Evolutionary conservation across 495 filamentous ascomycete species (phyloP), one percentile per base, ranked within the genome.

Genomic region (Glutinoglossum americanum): DNA sequence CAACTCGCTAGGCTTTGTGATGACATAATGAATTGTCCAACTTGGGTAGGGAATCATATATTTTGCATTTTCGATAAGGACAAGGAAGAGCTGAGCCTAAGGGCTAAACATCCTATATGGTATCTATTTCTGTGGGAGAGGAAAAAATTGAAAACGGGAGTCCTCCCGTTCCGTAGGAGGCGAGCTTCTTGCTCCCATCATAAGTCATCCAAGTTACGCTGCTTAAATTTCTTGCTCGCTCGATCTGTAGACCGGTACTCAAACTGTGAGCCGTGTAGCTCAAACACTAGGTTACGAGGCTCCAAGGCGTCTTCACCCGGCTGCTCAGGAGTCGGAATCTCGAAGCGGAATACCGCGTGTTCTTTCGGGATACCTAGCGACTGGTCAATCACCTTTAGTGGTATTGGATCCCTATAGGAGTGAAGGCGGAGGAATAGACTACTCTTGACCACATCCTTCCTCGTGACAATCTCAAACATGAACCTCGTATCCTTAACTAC

Each of bases 211-310:
- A 82, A 69, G 59, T 82, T 84, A 62, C 82, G 81, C 63, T 71
- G 71, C 69, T 92, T 94, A 69, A 94, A 90, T 69, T 96, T 95
- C 72, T 83, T 90, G 61, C 83, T 89, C 32, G 84, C 87, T 37
- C 92, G 73, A 64, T 96, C 89, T 7, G 84, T 81, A 10, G 90
- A 80, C 30, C 87, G 76, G 62, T 80, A 82, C 73, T 84, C 75
- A 64, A 97, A 92, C 62, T 90, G 85, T 59, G 83, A 83, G 17
- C 92, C 92, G 62, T 89, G 82, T 0, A 97, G 71, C 68, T 97
- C 89, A 62, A 96, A 94, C 3, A 83, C 74, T 63, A 97, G 68
- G 63, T 58, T 64, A 66, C 49, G 28, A 7, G 27, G 49, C n/a
- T 55, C 19, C 30, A n/a, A 44, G 17, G 35, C 32, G 5, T 32